Percentiles rank a stretch among this genome's conserved stretches.
phyloP scores from a whole-genome alignment of 139 green algal genomes.

The Chlorella sorokiniana region DNA sequence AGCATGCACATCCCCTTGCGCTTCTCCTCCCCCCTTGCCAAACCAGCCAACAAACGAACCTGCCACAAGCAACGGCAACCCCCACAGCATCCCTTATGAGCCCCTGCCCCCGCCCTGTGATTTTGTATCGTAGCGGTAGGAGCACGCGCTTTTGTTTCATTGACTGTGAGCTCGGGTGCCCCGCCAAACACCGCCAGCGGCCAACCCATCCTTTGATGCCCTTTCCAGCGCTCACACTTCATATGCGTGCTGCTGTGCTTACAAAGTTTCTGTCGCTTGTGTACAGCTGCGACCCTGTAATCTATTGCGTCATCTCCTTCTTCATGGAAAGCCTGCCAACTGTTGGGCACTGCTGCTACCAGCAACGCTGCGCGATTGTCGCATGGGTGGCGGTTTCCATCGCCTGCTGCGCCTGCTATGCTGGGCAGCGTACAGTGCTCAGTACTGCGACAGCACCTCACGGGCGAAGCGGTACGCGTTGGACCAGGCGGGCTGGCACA shows the following conservation, averaged over 20 bases:
- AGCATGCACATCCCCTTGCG: background rate
- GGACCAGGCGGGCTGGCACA: constrained; percentile 77
- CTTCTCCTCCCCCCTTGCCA: background rate
- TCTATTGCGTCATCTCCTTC: background rate
- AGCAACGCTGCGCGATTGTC: background rate
- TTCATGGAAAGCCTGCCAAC: background rate
- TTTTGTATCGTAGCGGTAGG: background rate
- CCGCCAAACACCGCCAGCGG: background rate
- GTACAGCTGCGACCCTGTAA: background rate
- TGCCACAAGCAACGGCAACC: background rate
- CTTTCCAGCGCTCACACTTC: background rate
- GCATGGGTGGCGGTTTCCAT: no score
- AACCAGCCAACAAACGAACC: background rate
- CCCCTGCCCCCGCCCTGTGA: background rate
- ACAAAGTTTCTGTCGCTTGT: no score
- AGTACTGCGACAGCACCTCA: constrained; percentile 59
- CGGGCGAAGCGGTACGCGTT: constrained; percentile 72
- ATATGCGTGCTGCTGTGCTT: background rate
- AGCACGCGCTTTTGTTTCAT: background rate
- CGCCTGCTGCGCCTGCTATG: no score
- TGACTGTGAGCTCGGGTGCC: background rate
- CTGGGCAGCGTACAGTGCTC: background rate
- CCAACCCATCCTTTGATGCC: background rate
- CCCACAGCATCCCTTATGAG: no score
- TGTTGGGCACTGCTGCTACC: background rate